Conservation (phyloP, 2,329 filamentous ascomycete species). For the Clonostachys rhizophaga region DNA sequence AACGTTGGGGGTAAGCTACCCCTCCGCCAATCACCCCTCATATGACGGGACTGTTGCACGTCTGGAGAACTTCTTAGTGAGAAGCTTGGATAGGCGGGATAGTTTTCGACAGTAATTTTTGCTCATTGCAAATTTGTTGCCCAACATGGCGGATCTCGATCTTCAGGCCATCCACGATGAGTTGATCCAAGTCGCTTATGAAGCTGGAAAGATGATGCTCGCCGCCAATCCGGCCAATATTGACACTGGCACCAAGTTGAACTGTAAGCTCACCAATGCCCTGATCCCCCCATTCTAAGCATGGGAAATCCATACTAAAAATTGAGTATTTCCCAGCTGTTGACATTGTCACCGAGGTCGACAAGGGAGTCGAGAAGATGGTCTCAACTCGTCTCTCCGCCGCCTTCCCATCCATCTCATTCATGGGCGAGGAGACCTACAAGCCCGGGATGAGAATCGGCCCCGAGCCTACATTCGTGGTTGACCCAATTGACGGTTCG, state of each 20-base stretch:
- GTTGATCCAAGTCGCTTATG: conserved; percentile 53
- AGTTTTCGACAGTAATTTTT: no score
- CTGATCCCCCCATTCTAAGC: background rate
- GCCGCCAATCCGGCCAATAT: conserved; percentile 55
- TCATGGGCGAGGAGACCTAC: conserved; percentile 77
- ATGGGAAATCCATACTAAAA: background rate
- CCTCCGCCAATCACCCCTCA: no score
- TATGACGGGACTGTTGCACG: no score
- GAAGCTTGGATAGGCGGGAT: no score
- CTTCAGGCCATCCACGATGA: conserved; percentile 58
- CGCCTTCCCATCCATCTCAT: conserved; percentile 52
- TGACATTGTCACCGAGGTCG: conserved; percentile 65
- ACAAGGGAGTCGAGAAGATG: conserved; percentile 61
- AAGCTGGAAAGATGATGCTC: conserved; percentile 62
- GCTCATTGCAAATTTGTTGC: no score
- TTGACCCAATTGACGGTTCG: conserved; percentile 73
- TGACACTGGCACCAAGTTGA: conserved; percentile 57
- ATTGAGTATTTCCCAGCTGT: conserved; percentile 38
- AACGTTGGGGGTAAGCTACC: no score
- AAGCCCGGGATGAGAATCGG: conserved; percentile 60
- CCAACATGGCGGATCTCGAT: conserved; percentile 49
- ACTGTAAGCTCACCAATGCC: conserved; percentile 41
- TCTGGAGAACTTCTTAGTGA: no score
- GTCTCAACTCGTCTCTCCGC: conserved; percentile 46
- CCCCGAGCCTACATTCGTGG: conserved; percentile 68